These are phyloP conservation scores for Xylaria sp. DNA, from an alignment of 2,329 filamentous ascomycete species.

Conservation along the genomic window DNA sequence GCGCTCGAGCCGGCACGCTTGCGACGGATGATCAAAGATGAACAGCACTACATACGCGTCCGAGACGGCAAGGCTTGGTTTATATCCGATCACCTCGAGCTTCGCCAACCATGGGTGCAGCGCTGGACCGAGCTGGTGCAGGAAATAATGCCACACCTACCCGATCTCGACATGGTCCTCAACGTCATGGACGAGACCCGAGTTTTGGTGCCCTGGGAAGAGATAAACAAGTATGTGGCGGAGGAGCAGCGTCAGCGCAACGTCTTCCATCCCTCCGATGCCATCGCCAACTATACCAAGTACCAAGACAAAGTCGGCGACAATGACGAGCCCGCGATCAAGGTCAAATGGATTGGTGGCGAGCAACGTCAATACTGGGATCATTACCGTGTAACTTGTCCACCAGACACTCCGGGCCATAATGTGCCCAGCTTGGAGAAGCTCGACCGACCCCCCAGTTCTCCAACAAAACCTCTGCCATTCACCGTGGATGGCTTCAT, in stretches of 20 bases:
- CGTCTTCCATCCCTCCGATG: constrained; percentile 55
- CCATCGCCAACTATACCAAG: constrained; percentile 57
- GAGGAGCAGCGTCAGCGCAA: constrained; percentile 58
- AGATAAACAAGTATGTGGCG: constrained; percentile 61
- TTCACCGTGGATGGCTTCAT: constrained; percentile 61
- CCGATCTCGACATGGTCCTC: constrained; percentile 74
- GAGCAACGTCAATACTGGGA: constrained; percentile 66
- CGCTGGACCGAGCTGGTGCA: constrained; percentile 61
- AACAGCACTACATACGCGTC: constrained; percentile 58
- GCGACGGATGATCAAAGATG: constrained; percentile 52
- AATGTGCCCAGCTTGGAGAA: constrained; percentile 46
- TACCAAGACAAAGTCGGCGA: constrained; percentile 47
- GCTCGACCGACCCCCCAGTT: constrained; percentile 38
- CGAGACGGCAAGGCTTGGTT: constrained; percentile 55
- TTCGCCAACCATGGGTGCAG: constrained; percentile 56
- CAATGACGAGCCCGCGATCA: constrained; percentile 22
- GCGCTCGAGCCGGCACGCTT: constrained; percentile 58
- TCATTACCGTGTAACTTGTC: constrained; percentile 65
- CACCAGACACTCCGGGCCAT: constrained; percentile 62
- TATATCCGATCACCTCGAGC: constrained; percentile 45
- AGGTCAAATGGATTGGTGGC: constrained; percentile 38
- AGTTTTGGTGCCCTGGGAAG: constrained; percentile 68
- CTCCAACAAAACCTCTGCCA: constrained; percentile 42
- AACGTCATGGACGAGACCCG: constrained; percentile 72
- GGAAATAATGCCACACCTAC: constrained; percentile 62